These are phyloP conservation scores for Skeletonema tropicum DNA, from an alignment of 108 stramenopile species.

Conservation along the genomic window DNA sequence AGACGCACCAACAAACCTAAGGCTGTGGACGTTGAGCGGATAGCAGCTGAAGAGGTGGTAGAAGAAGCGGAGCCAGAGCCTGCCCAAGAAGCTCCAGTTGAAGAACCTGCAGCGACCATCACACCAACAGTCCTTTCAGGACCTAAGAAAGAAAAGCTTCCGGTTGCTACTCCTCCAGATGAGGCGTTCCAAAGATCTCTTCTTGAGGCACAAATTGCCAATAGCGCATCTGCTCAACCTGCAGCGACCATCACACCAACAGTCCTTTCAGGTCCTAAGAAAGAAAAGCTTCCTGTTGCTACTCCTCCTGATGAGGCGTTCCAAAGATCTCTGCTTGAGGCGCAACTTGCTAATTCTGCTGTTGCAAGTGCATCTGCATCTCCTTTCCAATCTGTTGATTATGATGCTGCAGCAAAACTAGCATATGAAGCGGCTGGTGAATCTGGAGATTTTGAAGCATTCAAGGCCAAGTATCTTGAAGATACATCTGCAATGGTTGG, in stretches of 20 bases:
- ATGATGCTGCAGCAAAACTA: constrained; percentile 36
- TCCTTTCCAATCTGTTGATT: constrained; percentile 23
- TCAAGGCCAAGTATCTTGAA: constrained; percentile 21
- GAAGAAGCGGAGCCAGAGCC: neutral
- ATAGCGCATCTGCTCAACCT: neutral
- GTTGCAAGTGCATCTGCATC: constrained; percentile 1
- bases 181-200: constrained; percentile 17
- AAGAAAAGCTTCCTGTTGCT: neutral
- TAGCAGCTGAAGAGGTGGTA: constrained; percentile 13
- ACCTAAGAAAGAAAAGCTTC: neutral
- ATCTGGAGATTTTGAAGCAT: constrained; percentile 18
- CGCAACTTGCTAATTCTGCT: neutral
- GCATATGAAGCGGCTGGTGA: constrained; percentile 17
- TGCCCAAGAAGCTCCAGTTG: neutral
- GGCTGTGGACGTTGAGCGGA: constrained; percentile 28
- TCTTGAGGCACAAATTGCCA: constrained; percentile 14
- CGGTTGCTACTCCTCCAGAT: neutral
- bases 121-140: neutral
- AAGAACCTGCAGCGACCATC: neutral
- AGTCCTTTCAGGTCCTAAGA: neutral
- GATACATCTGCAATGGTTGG: constrained; percentile 20
- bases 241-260: too few species aligned
- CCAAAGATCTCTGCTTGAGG: constrained; percentile 15
- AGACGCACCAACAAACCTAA: constrained; percentile 42
- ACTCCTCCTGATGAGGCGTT: constrained; percentile 1